Evolutionary conservation across 2,329 filamentous ascomycete genomes (phyloP), one percentile per base, ranked within the genome.

Genomic region (Botrytis deweyae): DNA sequence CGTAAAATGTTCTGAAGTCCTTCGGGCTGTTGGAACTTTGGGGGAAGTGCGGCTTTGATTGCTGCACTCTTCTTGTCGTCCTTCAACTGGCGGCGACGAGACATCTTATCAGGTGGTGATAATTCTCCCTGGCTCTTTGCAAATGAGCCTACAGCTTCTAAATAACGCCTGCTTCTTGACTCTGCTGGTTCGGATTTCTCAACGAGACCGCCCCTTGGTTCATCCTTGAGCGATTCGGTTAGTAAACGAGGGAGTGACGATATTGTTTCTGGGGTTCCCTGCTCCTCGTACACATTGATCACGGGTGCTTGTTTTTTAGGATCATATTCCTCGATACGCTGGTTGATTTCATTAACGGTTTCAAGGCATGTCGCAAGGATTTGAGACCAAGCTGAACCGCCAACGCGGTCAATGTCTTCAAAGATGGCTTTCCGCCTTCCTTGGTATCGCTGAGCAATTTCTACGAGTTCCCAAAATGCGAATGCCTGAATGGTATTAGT

Each of bases 381-480:
- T 78, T 97, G 94, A 14, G 90, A 89, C 93, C 94, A 97, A 77
- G 93, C 91, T 0, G 93, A 88, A 0, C 92, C 93, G 63, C 91
- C 92, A 72, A 89, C 89, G 75, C 94, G 92, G 78, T 97, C 93
- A 75, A 97, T 93, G 78, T 98, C 95, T 74, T 91, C 89, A 82
- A 93, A 98, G 72, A 98, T 93, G 33, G 90, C 89, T 81, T 92
- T 93, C 70, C 95, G 89, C 44, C 79, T 90, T n/a, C 89, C 87
- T 25, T 91, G 87, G 76, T 92, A 95, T 72, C 89, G 88, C 73
- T 92, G 88, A 55, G 93, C 91, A 78, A 98, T 97, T 73, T 93
- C 87, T 44, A 90, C 89, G 42, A 98, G 85, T 80, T 98, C 95
- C 95, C 95, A 97, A 82, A 97, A 92, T 25, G 95, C 95, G 81